Evolutionary conservation across 495 filamentous ascomycete species (phyloP).

Genomic region (Penicillium daleae): DNA sequence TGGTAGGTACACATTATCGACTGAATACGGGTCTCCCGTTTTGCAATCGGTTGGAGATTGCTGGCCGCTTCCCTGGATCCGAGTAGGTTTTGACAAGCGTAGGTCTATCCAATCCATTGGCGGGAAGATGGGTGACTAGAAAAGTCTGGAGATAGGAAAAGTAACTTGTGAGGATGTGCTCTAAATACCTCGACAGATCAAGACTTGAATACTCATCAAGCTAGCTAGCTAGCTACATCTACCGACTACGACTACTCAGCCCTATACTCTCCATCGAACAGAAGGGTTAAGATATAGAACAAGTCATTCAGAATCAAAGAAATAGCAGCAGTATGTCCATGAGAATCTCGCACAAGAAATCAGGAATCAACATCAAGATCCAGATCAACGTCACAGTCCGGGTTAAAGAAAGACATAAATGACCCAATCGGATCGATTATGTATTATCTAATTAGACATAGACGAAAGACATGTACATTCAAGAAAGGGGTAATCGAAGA

Average conservation of each 20-base stretch:
- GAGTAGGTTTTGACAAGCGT: no score
- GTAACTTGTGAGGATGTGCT: no score
- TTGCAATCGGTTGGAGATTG: no score
- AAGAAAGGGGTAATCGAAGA: constrained; percentile 17
- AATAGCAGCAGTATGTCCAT: constrained; percentile 28
- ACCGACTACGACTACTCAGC: no score
- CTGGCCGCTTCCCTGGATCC: no score
- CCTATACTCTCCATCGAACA: not conserved
- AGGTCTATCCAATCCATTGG: no score
- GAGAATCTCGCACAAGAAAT: constrained; percentile 18
- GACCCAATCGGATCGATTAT: constrained; percentile 23
- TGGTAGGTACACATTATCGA: no score
- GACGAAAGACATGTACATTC: constrained; percentile 34
- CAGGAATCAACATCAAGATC: not conserved
- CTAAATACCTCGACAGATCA: no score
- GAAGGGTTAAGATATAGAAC: not conserved
- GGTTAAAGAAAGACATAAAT: constrained; percentile 18
- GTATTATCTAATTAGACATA: constrained; percentile 34
- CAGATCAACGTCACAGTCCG: not conserved
- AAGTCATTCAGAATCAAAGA: not conserved
- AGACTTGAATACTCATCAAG: no score
- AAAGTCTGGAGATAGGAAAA: no score
- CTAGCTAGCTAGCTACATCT: not conserved
- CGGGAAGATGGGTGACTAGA: no score
- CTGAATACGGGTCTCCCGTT: no score